A percentile compares a stretch with the other conserved stretches of the same genome.
phyloP scores from a whole-genome alignment of 1,139 yeast genomes.

The Taphrina populina region DNA sequence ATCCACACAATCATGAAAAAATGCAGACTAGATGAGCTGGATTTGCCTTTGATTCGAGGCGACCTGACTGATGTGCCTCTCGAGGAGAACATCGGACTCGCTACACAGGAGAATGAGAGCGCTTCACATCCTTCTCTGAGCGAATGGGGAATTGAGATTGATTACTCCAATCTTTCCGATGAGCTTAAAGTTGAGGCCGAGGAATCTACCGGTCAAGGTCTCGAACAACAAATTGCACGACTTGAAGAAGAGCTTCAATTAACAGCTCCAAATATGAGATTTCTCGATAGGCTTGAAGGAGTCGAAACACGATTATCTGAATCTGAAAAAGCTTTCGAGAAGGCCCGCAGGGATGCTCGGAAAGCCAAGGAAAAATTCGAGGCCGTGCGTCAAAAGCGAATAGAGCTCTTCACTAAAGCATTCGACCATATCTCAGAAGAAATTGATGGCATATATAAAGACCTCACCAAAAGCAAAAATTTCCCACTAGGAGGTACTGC shows the following conservation, averaged over 20 bases:
- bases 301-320: conserved; percentile 62
- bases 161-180: conserved; percentile 55
- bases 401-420: conserved; percentile 64
- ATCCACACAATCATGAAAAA: conserved; percentile 63
- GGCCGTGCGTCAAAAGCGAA: conserved; percentile 60
- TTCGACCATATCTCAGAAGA: conserved; percentile 70
- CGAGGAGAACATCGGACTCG: conserved; percentile 39
- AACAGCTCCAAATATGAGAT: conserved; percentile 77
- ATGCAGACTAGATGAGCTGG: conserved; percentile 71
- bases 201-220: conserved; percentile 45
- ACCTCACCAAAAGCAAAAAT: conserved; percentile 64
- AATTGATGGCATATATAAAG: conserved; percentile 82
- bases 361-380: conserved; percentile 59
- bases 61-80: conserved; percentile 55
- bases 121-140: conserved; percentile 38
- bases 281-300: conserved; percentile 70
- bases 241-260: conserved; percentile 59
- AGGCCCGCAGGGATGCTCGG: conserved; percentile 62
- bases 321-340: conserved; percentile 64
- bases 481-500: conserved; percentile 92
- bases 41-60: conserved; percentile 65
- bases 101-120: conserved; percentile 35
- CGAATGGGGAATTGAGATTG: conserved; percentile 56
- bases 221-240: conserved; percentile 54
- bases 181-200: conserved; percentile 48